Conservation (phyloP, 2,329 filamentous ascomycete species). For the Calonectria pseudoreteaudii region DNA sequence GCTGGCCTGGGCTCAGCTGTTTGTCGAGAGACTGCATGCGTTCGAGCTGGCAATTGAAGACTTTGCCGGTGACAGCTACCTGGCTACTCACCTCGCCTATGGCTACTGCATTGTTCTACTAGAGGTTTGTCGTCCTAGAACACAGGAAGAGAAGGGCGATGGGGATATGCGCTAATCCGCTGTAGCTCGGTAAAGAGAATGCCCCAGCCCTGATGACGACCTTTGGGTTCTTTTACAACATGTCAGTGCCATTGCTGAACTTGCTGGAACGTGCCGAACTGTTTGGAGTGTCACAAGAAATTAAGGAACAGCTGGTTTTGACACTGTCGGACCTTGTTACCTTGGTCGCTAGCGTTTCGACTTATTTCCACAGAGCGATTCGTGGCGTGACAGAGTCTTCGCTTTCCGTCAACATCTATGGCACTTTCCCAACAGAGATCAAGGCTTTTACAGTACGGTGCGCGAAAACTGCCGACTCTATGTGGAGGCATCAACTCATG, state of each 20-base stretch:
- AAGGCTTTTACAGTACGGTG: background rate
- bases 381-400: background rate
- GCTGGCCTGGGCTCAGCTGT: background rate
- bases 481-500: constrained; percentile 1
- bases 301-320: background rate
- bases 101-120: background rate
- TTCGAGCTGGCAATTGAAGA: background rate
- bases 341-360: background rate
- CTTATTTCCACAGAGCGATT: background rate
- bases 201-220: background rate
- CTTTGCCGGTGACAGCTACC: background rate
- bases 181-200: background rate
- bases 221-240: constrained; percentile 3
- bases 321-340: background rate
- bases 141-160: rapidly evolving
- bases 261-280: background rate
- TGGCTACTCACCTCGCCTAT: background rate
- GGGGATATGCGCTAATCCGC: background rate
- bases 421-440: background rate
- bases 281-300: background rate
- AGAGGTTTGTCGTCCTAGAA: background rate
- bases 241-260: background rate
- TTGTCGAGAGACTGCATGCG: background rate
- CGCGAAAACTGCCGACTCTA: background rate
- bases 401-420: background rate